Evolutionary conservation across 345 rosid species (phyloP).

Genomic region (Lumnitzera littorea): DNA sequence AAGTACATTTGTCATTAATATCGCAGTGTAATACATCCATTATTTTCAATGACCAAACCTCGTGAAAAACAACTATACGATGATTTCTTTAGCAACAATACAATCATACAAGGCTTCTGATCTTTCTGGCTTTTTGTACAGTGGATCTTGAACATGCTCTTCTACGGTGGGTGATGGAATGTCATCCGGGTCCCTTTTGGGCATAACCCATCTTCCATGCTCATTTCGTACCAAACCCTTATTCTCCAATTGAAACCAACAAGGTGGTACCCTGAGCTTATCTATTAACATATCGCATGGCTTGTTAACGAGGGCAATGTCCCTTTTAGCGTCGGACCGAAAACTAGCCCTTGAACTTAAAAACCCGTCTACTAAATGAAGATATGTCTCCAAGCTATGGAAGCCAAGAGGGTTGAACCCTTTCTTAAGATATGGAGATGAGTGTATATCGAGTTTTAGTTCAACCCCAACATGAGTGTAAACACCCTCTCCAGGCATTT

Average conservation of each 20-base stretch:
- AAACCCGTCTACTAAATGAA: conserved; percentile 38
- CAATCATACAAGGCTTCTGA: too few species aligned
- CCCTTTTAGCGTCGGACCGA: conserved; percentile 25
- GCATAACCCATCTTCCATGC: conserved; percentile 72
- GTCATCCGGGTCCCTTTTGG: conserved; percentile 53
- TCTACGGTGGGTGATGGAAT: conserved; percentile 46
- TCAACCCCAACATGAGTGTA: conserved; percentile 38
- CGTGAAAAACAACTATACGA: too few species aligned
- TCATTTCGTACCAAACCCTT: conserved; percentile 55
- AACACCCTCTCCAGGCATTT: conserved; percentile 31
- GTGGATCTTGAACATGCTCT: not conserved
- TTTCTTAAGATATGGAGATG: conserved; percentile 30
- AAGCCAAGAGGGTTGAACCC: conserved; percentile 22
- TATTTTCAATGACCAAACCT: too few species aligned
- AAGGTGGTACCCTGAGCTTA: conserved; percentile 28
- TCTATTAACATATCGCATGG: conserved; percentile 31
- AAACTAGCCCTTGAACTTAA: conserved; percentile 7
- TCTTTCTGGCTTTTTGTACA: too few species aligned
- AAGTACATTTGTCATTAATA: too few species aligned
- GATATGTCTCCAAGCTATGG: conserved; percentile 30
- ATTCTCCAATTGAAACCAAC: conserved; percentile 29
- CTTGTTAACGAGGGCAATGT: conserved; percentile 35
- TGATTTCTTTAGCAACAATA: too few species aligned
- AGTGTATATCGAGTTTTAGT: conserved; percentile 17
- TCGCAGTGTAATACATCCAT: too few species aligned